A percentile compares a stretch with the other conserved stretches of the same genome.
These are phyloP conservation scores for Iberis amara DNA, from an alignment of 441 rosid genomes.

Conservation along the genomic window DNA sequence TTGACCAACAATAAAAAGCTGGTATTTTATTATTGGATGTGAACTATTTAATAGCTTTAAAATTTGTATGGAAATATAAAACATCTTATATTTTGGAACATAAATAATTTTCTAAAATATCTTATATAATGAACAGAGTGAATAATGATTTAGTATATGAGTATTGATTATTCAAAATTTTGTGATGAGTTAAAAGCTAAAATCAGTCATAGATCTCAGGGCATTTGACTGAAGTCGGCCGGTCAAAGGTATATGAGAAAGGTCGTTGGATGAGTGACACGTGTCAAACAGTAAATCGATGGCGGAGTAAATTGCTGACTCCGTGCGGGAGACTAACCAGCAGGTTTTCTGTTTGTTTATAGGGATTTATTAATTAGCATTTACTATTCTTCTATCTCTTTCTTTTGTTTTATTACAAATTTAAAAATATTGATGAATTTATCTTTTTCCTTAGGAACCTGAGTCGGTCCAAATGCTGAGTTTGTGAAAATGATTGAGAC, in stretches of 20 bases:
- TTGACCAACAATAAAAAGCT: too few relatives aligned
- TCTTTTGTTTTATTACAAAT: not conserved
- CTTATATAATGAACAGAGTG: too few relatives aligned
- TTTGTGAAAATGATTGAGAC: slow-evolving; percentile 60
- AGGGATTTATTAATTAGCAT: not conserved
- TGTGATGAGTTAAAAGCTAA: not conserved
- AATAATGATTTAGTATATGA: too few relatives aligned
- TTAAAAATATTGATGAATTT: slow-evolving; percentile 6
- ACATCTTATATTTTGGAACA: too few relatives aligned
- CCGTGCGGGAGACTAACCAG: slow-evolving; percentile 56
- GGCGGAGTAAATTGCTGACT: slow-evolving; percentile 11
- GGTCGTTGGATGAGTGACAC: slow-evolving; percentile 37
- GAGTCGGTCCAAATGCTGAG: slow-evolving; percentile 57
- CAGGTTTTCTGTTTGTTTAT: slow-evolving; percentile 35
- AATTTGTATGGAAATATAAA: too few relatives aligned
- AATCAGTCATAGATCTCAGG: slow-evolving; percentile 22
- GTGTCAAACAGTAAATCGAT: slow-evolving; percentile 31
- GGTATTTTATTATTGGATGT: too few relatives aligned
- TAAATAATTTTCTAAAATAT: too few relatives aligned
- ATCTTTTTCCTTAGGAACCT: slow-evolving; percentile 7
- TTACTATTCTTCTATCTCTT: not conserved
- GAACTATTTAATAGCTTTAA: too few relatives aligned
- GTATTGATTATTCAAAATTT: too few relatives aligned
- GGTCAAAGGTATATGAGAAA: slow-evolving; percentile 34
- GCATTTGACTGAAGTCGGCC: slow-evolving; percentile 39